phyloP scores from a whole-genome alignment of 228 moss, liverwort and hornwort species.

The Sphagnum fallax region DNA sequence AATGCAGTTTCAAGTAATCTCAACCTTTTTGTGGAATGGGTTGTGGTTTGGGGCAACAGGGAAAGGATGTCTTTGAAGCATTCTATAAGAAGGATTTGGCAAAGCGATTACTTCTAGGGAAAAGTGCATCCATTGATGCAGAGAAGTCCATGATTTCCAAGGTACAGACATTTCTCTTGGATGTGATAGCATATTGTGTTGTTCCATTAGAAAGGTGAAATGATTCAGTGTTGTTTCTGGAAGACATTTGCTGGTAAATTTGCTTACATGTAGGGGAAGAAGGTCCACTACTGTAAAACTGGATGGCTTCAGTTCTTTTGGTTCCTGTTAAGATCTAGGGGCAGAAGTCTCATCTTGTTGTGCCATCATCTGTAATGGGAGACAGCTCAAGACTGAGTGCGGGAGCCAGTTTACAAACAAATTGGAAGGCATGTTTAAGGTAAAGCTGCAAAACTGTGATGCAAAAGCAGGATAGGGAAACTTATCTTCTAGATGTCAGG shows the following conservation, averaged over 20 bases:
- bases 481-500: too few relatives aligned
- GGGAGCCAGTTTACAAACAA: conserved; percentile 99
- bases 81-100: conserved; percentile 98
- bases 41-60: conserved; percentile 27
- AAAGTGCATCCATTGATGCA: conserved; percentile 98
- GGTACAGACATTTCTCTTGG: conserved; percentile 22
- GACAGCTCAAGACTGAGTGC: conserved; percentile 97
- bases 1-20: too few relatives aligned
- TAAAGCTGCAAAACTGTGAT: conserved; percentile 8
- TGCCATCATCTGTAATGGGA: neutral
- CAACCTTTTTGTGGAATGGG: too few relatives aligned
- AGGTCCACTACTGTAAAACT: too few relatives aligned
- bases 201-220: too few relatives aligned
- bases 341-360: too few relatives aligned
- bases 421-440: conserved; percentile 99
- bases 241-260: too few relatives aligned
- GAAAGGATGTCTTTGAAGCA: conserved; percentile 98
- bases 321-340: too few relatives aligned
- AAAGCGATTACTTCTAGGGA: conserved; percentile 89
- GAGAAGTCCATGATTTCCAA: conserved; percentile 99
- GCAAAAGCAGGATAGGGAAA: neutral
- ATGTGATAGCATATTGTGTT: too few relatives aligned
- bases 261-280: too few relatives aligned
- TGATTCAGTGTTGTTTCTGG: too few relatives aligned
- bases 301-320: too few relatives aligned